phyloP scores from a whole-genome alignment of 345 rosid genomes.

The Eutrema yunnanense region DNA sequence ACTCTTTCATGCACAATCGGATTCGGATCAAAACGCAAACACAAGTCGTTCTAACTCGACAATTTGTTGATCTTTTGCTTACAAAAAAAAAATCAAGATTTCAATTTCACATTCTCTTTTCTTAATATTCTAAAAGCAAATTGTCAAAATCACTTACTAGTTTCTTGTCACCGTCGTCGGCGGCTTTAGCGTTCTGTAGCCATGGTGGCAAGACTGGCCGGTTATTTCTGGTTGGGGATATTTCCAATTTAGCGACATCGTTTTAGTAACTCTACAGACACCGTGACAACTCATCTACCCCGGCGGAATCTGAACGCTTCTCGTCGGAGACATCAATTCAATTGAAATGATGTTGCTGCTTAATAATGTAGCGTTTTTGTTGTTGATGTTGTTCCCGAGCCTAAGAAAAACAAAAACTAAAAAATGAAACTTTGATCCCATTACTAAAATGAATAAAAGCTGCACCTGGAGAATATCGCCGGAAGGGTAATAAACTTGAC shows the following conservation, averaged over 20 bases:
- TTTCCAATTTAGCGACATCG: constrained; percentile 53
- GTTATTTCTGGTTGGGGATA: constrained; percentile 37
- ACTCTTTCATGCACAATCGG: constrained; percentile 40
- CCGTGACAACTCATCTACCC: constrained; percentile 39
- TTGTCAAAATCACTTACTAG: constrained; percentile 23
- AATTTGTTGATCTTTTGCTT: constrained; percentile 60
- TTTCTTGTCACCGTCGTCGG: constrained; percentile 39
- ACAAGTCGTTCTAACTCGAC: constrained; percentile 68
- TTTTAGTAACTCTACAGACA: constrained; percentile 64
- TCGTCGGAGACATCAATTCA: constrained; percentile 52
- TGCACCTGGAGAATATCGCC: constrained; percentile 55
- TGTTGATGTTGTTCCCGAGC: constrained; percentile 45
- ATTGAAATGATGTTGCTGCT: constrained; percentile 31
- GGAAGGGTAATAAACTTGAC: constrained; percentile 81
- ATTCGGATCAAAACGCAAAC: constrained; percentile 58
- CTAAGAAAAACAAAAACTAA: constrained; percentile 26
- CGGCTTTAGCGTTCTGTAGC: constrained; percentile 67
- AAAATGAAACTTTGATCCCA: background rate
- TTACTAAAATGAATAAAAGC: background rate
- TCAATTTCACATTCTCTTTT: background rate
- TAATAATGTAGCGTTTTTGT: too few relatives aligned
- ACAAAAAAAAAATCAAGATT: background rate
- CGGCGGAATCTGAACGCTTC: constrained; percentile 33
- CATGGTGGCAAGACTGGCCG: constrained; percentile 64
- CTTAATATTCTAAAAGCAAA: background rate